Conservation (phyloP, 305 asterid species). For the Fraxinus nigra region DNA sequence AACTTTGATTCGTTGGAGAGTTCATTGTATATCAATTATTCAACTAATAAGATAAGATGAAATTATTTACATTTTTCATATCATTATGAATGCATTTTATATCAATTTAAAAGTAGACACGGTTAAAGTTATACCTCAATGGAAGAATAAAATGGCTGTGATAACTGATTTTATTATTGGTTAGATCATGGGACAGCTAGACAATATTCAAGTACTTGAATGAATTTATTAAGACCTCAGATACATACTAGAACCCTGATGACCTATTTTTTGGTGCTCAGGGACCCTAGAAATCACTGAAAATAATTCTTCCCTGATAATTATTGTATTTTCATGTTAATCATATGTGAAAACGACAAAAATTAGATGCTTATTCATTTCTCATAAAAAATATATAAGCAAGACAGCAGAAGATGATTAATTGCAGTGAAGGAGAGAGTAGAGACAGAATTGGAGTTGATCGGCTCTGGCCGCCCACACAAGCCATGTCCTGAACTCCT, state of each 20-base stretch:
- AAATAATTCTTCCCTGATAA: neutral
- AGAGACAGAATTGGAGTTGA: neutral
- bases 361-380: neutral
- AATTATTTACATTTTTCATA: neutral
- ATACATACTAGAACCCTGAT: neutral
- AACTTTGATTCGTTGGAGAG: neutral
- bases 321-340: neutral
- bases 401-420: neutral
- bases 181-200: neutral
- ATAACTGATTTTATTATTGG: neutral
- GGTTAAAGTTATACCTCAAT: neutral
- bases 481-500: neutral
- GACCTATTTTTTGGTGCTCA: neutral
- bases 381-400: neutral
- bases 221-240: neutral
- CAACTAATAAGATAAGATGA: neutral
- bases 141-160: neutral
- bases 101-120: neutral
- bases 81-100: neutral
- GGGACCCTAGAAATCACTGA: neutral
- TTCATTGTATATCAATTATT: neutral
- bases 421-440: neutral
- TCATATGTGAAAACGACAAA: neutral
- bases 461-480: neutral
- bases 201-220: neutral